Conservation (phyloP, 75 land plant genomes). For the Selaginella moellendorffii region DNA sequence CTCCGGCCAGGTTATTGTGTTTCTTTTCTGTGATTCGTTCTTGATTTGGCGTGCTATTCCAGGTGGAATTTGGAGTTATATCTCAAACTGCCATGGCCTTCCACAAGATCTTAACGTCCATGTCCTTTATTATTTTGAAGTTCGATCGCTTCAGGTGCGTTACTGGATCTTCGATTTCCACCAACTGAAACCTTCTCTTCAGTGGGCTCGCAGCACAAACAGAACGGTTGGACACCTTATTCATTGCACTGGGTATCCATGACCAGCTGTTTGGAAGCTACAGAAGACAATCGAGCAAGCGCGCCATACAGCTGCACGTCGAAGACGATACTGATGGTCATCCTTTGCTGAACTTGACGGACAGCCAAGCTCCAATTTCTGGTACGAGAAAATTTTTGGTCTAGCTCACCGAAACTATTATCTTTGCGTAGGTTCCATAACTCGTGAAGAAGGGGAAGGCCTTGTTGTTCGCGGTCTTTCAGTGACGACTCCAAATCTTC, state of each 20-base stretch:
- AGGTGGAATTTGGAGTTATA: slow-evolving; percentile 44
- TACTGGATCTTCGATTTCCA: not conserved
- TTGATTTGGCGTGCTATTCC: not conserved
- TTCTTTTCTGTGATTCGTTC: not conserved
- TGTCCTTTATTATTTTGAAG: slow-evolving; percentile 34
- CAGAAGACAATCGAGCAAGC: not conserved
- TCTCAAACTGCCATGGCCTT: slow-evolving; percentile 37
- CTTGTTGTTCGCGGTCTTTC: slow-evolving; percentile 22
- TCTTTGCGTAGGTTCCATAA: slow-evolving; percentile 21
- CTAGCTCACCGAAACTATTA: not conserved
- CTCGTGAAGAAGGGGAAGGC: slow-evolving; percentile 27
- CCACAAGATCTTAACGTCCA: slow-evolving; percentile 24
- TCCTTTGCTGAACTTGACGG: too few species aligned
- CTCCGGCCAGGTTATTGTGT: slow-evolving; percentile 26
- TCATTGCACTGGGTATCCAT: slow-evolving; percentile 10
- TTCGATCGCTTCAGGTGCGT: slow-evolving; percentile 34
- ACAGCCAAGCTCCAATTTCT: too few species aligned
- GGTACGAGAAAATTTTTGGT: not conserved
- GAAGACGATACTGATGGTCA: not conserved
- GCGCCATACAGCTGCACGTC: not conserved
- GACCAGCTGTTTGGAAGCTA: not conserved
- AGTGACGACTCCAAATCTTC: slow-evolving; percentile 27
- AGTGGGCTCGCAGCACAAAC: slow-evolving; percentile 49
- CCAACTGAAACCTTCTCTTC: not conserved
- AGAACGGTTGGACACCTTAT: slow-evolving; percentile 34